Conservation (phyloP, 495 filamentous ascomycete genomes). For the Penicillium goetzii region DNA sequence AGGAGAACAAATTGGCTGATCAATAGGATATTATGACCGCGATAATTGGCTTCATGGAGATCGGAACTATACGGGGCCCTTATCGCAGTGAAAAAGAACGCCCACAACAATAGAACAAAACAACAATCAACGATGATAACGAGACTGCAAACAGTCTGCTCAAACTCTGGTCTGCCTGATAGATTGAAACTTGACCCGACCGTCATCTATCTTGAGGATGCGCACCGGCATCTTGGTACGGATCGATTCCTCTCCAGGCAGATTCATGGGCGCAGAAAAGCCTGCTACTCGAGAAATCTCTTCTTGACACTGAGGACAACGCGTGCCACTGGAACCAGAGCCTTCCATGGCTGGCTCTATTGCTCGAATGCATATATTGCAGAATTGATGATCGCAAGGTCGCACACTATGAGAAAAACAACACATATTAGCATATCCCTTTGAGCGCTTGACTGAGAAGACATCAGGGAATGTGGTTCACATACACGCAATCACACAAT, state of each 20-base stretch:
- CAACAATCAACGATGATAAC: background rate
- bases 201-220: background rate
- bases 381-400: conserved; percentile 1
- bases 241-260: background rate
- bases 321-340: background rate
- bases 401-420: background rate
- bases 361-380: background rate
- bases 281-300: conserved; percentile 1
- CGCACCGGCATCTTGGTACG: conserved; percentile 1
- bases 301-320: background rate
- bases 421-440: background rate
- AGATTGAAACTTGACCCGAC: background rate
- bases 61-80: background rate
- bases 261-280: background rate
- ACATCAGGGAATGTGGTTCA: background rate
- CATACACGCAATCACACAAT: conserved; percentile 3
- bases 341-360: background rate
- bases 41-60: background rate
- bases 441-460: background rate
- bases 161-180: background rate
- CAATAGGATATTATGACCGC: background rate
- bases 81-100: background rate
- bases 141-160: background rate
- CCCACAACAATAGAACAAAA: background rate
- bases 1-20: background rate